Evolutionary conservation across 2,329 filamentous ascomycete genomes (phyloP).

Genomic region (Fusarium papillatum): DNA sequence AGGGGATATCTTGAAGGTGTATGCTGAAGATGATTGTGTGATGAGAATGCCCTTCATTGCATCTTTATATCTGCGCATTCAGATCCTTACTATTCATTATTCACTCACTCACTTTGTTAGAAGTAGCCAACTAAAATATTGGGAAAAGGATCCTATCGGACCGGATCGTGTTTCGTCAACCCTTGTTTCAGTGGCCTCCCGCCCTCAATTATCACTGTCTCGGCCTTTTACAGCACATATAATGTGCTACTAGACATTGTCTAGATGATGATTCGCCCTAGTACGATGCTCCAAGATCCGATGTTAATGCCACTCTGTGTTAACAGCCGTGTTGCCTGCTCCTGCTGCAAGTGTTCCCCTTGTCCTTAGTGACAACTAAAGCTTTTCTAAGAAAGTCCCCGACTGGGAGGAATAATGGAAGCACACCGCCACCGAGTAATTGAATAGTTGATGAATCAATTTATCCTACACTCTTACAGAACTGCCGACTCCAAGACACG

Average conservation of each 20-base stretch:
- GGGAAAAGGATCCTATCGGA: not conserved
- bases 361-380: no score
- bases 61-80: not conserved
- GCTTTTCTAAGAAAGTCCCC: no score
- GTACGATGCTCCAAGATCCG: not conserved
- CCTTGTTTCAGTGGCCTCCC: not conserved
- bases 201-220: not conserved
- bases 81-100: no score
- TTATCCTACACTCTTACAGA: not conserved
- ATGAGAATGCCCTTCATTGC: not conserved
- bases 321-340: not conserved
- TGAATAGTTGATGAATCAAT: not conserved
- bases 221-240: not conserved
- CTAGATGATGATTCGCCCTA: not conserved
- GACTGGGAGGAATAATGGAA: no score
- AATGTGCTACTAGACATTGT: not conserved
- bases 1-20: not conserved
- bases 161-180: not conserved
- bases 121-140: not conserved
- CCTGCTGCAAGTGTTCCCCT: no score
- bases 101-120: not conserved
- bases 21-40: not conserved
- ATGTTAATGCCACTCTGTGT: not conserved
- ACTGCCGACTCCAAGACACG: slow-evolving; percentile 44
- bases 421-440: no score